phyloP scores from a whole-genome alignment of 169 alveolate species.

The Theileria annulata region DNA sequence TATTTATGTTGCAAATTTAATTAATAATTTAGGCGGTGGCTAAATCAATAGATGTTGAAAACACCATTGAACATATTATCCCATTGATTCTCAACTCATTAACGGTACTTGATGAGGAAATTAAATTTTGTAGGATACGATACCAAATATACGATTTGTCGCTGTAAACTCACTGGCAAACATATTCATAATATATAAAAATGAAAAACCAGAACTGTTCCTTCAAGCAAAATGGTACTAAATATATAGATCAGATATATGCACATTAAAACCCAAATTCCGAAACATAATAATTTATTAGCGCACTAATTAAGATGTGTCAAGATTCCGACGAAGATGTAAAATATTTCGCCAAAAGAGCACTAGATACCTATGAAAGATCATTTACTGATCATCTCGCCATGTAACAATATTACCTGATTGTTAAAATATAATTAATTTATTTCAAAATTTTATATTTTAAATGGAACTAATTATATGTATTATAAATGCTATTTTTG shows the following conservation, averaged over 20 bases:
- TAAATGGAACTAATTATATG: neutral
- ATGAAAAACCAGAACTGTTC: constrained; percentile 52
- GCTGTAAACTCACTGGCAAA: constrained; percentile 52
- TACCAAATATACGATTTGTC: constrained; percentile 58
- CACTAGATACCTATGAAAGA: constrained; percentile 50
- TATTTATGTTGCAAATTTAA: neutral
- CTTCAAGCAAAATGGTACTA: constrained; percentile 33
- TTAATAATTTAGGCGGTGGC: constrained; percentile 55
- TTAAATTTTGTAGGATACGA: constrained; percentile 20
- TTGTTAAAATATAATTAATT: neutral
- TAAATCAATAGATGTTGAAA: constrained; percentile 55
- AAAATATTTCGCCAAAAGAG: constrained; percentile 54
- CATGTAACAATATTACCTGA: neutral
- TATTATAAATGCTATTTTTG: constrained; percentile 1
- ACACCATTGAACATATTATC: constrained; percentile 41
- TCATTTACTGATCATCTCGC: constrained; percentile 34
- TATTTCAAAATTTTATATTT: neutral
- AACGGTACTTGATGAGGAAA: constrained; percentile 14
- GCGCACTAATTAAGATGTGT: constrained; percentile 47
- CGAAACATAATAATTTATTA: neutral
- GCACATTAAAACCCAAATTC: neutral
- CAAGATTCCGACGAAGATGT: constrained; percentile 67
- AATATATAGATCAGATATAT: neutral
- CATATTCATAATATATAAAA: constrained; percentile 54
- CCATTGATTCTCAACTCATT: constrained; percentile 48